These are phyloP conservation scores for Cryptococcus depauperatus DNA, from an alignment of 1,284 basidiomycete species.

Conservation along the genomic window DNA sequence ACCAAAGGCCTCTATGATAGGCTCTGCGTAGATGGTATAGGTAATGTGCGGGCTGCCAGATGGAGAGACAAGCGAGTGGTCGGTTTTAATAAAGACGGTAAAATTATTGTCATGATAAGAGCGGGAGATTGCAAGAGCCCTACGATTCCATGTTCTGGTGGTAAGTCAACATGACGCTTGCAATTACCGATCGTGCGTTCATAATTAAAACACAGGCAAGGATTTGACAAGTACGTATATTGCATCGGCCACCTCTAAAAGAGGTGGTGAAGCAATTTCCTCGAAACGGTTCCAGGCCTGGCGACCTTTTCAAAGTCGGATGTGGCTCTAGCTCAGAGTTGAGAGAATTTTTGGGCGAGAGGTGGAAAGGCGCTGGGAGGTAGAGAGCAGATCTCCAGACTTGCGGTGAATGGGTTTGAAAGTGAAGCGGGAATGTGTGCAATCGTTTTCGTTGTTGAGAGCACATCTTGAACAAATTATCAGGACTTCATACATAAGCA, in stretches of 20 bases:
- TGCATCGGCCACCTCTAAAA: conserved; percentile 26
- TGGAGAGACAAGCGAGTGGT: conserved; percentile 40
- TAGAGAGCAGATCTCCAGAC: conserved; percentile 6
- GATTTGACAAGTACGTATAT: conserved; percentile 36
- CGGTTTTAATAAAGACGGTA: conserved; percentile 33
- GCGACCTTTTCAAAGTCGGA: conserved; percentile 33
- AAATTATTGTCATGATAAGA: conserved; percentile 25
- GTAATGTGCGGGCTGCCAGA: conserved; percentile 41
- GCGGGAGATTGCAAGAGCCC: conserved; percentile 24
- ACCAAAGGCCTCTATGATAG: conserved; percentile 38
- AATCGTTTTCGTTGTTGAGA: too few species aligned
- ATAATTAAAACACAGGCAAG: conserved; percentile 4
- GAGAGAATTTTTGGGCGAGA: conserved; percentile 21
- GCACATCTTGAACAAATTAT: too few species aligned
- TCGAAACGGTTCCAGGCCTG: conserved; percentile 23
- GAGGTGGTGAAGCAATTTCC: conserved; percentile 25
- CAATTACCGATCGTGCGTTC: too few species aligned
- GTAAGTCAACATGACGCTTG: conserved; percentile 10
- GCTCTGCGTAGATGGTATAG: conserved; percentile 37
- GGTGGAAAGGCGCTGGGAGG: conserved; percentile 31
- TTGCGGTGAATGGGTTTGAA: too few species aligned
- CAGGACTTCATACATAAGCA: background rate
- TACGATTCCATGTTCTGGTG: conserved; percentile 41
- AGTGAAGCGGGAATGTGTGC: too few species aligned
- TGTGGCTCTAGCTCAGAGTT: conserved; percentile 22